Base-by-base conservation (phyloP, 495 filamentous ascomycete species). In the Aspergillus nidulans region DNA sequence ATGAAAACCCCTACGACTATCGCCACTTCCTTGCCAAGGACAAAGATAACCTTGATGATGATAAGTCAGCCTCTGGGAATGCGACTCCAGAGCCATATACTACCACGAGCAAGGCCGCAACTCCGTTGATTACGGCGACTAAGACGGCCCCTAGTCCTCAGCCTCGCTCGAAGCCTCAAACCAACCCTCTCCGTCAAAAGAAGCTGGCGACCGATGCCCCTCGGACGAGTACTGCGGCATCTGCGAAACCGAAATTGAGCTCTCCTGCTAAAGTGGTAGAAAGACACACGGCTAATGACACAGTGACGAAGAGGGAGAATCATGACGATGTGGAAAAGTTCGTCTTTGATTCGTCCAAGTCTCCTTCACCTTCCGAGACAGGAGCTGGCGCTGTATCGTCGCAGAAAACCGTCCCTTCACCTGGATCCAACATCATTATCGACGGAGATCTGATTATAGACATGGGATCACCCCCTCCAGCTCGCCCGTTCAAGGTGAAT, bases 1-100 rank as follows among this genome's bases (percentile, higher is more conserved):
- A 75, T 0, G 66, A 69, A 55, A 84, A 84, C 49, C 81, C 81
- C 15, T 84, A 78, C 52, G 80, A 84, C 62, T 83, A 73, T 59
- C 77, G 81, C 9, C 81, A 84, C 60, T 84, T 83, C 58, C 75
- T 83, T 34, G 69, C 65, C 24, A 71, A 77, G 54, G 59, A 61
- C 16, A 65, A 71, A 53, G 59, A 62, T 16, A 62, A 70, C 44
- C 65, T 59, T 6, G 66, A 70, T 36, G 65, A 68, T 34, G 61
- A 64, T 26, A 73, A 77, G 58, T 59, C 68, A 39, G 58, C 49
- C 28, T 77, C 72, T 19, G 60, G 63, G 38, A 57, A 66, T 54
- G 61, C 68, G 23, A 76, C 72, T 1, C 74, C 76, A 26, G 76
- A 79, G 40, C 64, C 68, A 25, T 36, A 59, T 41, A 49, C 59